These are phyloP conservation scores for Phlebopus sp. DNA, from an alignment of 1,284 basidiomycete genomes.

Conservation along the genomic window DNA sequence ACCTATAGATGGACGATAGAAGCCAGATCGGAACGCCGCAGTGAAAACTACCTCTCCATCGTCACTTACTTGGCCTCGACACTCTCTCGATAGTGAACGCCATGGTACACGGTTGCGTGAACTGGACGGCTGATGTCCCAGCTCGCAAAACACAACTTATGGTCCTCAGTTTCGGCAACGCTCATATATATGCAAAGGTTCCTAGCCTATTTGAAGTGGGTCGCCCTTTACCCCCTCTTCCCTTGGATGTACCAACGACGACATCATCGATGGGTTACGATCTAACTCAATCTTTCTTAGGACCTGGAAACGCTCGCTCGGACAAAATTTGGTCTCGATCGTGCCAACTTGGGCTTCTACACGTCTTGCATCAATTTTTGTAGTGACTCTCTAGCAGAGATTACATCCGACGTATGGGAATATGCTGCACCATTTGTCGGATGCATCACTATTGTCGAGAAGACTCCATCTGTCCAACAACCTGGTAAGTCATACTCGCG, in stretches of 20 bases:
- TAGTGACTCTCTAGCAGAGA: neutral
- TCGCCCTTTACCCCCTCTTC: too few species aligned
- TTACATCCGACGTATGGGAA: neutral
- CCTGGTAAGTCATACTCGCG: neutral
- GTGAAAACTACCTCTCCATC: too few species aligned
- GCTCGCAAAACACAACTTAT: neutral
- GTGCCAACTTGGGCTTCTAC: neutral
- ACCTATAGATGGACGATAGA: too few species aligned
- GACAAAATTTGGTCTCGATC: neutral
- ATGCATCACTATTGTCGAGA: neutral
- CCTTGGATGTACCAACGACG: too few species aligned
- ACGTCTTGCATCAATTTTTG: neutral
- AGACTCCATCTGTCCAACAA: neutral
- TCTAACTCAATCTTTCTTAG: neutral
- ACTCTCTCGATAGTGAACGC: too few species aligned
- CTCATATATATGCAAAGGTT: neutral
- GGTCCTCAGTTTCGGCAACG: neutral
- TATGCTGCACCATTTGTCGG: slow-evolving; percentile 1
- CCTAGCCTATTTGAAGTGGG: neutral
- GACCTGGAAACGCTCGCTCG: neutral
- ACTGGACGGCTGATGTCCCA: too few species aligned
- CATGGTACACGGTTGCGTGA: too few species aligned
- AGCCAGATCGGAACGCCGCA: too few species aligned
- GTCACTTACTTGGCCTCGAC: too few species aligned
- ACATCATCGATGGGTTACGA: too few species aligned